phyloP scores from a whole-genome alignment of 495 filamentous ascomycete genomes.

The Penicillium nucicola region DNA sequence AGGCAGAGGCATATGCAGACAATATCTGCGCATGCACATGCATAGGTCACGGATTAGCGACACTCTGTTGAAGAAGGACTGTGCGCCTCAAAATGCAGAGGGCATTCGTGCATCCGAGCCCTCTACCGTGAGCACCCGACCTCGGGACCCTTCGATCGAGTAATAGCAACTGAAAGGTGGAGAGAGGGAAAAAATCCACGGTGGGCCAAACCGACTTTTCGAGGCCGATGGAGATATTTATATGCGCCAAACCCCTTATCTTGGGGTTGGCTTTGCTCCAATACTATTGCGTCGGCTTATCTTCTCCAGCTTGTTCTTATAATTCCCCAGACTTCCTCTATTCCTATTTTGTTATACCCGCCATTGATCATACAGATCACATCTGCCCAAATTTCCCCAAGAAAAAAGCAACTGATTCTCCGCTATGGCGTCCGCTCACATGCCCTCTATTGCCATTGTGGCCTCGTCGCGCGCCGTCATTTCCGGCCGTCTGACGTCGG shows the following conservation, averaged over 20 bases:
- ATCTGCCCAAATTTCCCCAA: too few relatives aligned
- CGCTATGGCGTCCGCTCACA: slow-evolving; percentile 30
- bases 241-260: slow-evolving; percentile 13
- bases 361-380: too few relatives aligned
- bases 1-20: too few relatives aligned
- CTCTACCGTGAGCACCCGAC: too few relatives aligned
- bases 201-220: not conserved
- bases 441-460: slow-evolving; percentile 62
- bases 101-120: too few relatives aligned
- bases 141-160: slow-evolving; percentile 13
- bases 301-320: slow-evolving; percentile 3
- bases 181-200: slow-evolving; percentile 1
- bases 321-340: not conserved
- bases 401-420: not conserved
- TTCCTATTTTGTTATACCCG: too few relatives aligned
- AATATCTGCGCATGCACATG: too few relatives aligned
- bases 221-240: slow-evolving; percentile 18
- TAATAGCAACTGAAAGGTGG: slow-evolving; percentile 12
- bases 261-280: not conserved
- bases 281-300: slow-evolving; percentile 9
- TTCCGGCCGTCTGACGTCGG: slow-evolving; percentile 62
- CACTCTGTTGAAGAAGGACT: too few relatives aligned
- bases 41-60: too few relatives aligned
- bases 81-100: too few relatives aligned
- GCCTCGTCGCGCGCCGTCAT: slow-evolving; percentile 78